Base-by-base conservation (phyloP, 2,329 filamentous ascomycete species). In the Colletotrichum tabaci region DNA sequence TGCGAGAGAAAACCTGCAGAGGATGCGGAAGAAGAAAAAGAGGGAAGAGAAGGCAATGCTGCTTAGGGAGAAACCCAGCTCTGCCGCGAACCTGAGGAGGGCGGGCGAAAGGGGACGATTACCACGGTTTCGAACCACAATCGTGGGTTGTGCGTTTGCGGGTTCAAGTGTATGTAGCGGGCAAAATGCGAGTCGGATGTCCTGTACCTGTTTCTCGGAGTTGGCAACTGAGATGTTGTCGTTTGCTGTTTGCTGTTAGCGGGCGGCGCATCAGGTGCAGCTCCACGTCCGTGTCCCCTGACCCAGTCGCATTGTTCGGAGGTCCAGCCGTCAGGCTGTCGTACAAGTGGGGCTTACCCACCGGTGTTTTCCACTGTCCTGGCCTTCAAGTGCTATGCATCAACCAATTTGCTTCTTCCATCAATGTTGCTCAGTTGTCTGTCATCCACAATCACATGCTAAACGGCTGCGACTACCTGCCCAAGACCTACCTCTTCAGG, bases 141-240 rank as follows among this genome's bases (percentile, higher is more conserved):
- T 50, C 18, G 67, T 47, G 49, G 58, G 23, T 23, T 61, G 63
- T 56, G 49, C 30, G 67, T 61, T 61, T 67, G 67, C 67, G 50
- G 42, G 8, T 44, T n/a, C 26, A 58, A 38, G 16, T 38, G 18
- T 40, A 16, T 30, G 26, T 18, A 50, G 46, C 30, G 44, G 67
- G 44, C 44, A 52, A 42, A 23, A 52, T 44, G 66, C 46, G 52
- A 50, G 61, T 49, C 53, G 61, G 23, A 50, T 66, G 61, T 69
- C 46, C 46, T 65, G 66, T 16, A 53, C 35, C 30, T 35, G n/a
- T 58, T 52, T 57, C 60, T 65, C 46, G 42, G 66, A 52, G 26
- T 60, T 46, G 60, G 35, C 46, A 50, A 49, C 46, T 50, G 60
- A 40, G 46, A 38, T 49, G 46, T n/a, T 56, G 9, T 58, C 26